Evolutionary conservation across 768 basidiomycete species (phyloP), one percentile per base, ranked within the genome.

Genomic region (Mycena amicta): DNA sequence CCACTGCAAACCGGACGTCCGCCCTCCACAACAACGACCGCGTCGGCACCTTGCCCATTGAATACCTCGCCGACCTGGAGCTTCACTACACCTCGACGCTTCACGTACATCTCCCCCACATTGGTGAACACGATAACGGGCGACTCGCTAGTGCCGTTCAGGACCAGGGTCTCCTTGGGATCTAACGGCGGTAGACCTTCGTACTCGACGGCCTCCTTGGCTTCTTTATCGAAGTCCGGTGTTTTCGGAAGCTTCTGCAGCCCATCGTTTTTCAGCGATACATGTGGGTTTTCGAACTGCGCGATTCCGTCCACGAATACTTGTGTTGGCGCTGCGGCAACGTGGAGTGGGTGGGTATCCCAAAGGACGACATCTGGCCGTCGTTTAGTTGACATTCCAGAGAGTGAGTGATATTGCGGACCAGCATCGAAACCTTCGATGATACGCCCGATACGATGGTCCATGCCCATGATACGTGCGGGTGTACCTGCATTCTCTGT

Each of bases 231-330:
- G 66, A 81, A 93, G 59, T 84, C 77, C 0, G 89, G 89, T 1
- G 74, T 75, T 12, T 69, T 53, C 1, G 90, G 88, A 0, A 77
- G 71, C 18, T 71, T 52, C 62, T 92, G 89, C 29, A 81, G 5
- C 22, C 15, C 74, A 0, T 64, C 57, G 0, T 82, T 78, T 68
- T 90, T 90, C 3, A 60, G 55, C 2, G 76, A 56, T 1, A 71
- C 59, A 46, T 74, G 63, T 0, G 85, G 75, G 3, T 70, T 37
- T 3, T 68, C 58, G 26, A 78, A 63, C 68, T 95, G 93, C 0
- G 84, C 69, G 53, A 93, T 89, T 3, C 93, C 93, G 63, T 95
- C 93, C 53, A 94, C 86, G 70, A 83, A 92, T 0, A 93, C 91
- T 67, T 94, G 92, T 4, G 74, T 73, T 0, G 93, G 93, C 0